Base-by-base conservation (phyloP, 148 eudicot species). In the Rhododendron ovatum region DNA sequence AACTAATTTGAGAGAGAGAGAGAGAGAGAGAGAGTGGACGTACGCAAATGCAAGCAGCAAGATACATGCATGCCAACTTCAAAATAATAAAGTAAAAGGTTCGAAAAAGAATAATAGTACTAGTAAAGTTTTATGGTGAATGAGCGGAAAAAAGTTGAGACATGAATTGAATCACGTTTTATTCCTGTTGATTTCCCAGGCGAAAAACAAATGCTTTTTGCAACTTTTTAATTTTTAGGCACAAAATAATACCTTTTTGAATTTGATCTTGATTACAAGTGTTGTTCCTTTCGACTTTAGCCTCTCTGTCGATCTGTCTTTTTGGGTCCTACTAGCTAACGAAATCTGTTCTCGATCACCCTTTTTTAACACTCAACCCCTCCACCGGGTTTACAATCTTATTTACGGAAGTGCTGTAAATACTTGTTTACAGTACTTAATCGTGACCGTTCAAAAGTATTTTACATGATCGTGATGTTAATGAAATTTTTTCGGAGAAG, bases 81-180 rank as follows among this genome's bases (percentile, higher is more conserved):
- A 22, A 26, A 81, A 81, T 30, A 30, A 51, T 20, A 30, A 51
- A 81, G 43, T 30, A 28, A 30, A 51, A 28, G n/a, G 4, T 2
- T 9, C 57, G 37, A 59, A 26, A 20, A 26, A 82, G 4, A 8
- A 35, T 18, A 18, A 53, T 63, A 17, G 7, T 3, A 22, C 0
- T 9, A 43, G 30, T 12, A 80, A 11, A 0, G 8, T 35, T 81
- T 20, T 10, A 37, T 4, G 18, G 6, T 43, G 37, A 28, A 50
- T 41, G 55, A 11, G 3, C 7, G 48, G 7, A n/a, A 28, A 67
- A 15, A 47, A 43, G 13, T 26, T 24, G 10, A 4, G 1, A 67
- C 50, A 83, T 83, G 15, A 83, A 83, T 83, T 83, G 85, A 67
- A 83, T 47, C 85, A 83, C 78, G 85, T 83, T 83, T 69, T 67